Base-by-base conservation (phyloP, 2,329 filamentous ascomycete species). In the Dichotomopilus funicola region DNA sequence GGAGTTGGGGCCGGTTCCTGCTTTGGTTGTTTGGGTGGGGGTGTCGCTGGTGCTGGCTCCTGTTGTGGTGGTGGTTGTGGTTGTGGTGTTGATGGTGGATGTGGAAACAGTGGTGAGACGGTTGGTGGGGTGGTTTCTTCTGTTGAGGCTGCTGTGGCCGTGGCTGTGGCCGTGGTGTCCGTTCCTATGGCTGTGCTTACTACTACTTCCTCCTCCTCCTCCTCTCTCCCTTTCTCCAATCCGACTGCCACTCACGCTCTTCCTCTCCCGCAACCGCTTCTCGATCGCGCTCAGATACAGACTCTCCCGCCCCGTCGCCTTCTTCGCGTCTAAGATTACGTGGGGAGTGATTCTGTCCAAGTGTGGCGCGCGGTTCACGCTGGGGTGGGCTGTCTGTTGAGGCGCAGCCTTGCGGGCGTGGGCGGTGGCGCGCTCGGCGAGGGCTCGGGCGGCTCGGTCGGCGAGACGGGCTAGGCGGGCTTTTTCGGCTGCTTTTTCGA, bases 261-360 rank as follows among this genome's bases (percentile, higher is more conserved):
- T 59, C 12, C 60, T 54, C 11, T 65, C 61, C 27, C 63, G 56
- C 6, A 85, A 74, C 8, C 81, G 74, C 48, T 72, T 72, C 6
- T 73, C 78, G 54, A 86, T 83, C 41, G 81, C 80, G n/a, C 76
- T 76, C 10, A 86, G 73, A 65, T 85, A 95, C 13, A 88, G 78
- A 1, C 86, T 88, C 70, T 96, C 90, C 46, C 86, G 78, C 11
- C 88, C 85, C 1, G 86, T 89, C 1, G 90, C 87, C 61, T 87
- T 86, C 60, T 88, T 88, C 1, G 91, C 89, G 57, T 88, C 86
- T 27, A 88, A 76, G 57, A 96, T 88, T 54, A 92, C 75, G 64
- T 87, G 82, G 2, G 87, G 85, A 6, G 74, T 70, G 33, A 84
- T 71, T 44, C 76, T 74, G 7, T 75, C 72, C n/a, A 86, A 75